These are phyloP conservation scores for Blastobotrys persicus DNA, from an alignment of 1,139 yeast genomes.

Conservation along the genomic window DNA sequence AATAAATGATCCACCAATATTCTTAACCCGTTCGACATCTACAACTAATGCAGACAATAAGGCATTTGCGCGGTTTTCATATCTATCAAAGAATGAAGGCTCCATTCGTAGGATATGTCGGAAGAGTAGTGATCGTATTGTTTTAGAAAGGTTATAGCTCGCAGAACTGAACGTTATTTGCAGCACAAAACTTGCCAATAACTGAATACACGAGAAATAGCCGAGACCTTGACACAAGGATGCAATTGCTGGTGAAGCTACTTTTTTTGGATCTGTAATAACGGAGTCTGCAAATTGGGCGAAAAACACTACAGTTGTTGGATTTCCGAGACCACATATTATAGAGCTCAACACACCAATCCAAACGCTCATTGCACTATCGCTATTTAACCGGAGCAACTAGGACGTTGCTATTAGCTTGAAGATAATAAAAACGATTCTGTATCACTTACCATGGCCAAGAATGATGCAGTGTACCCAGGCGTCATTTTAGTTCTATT, in stretches of 20 bases:
- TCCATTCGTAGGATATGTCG: slow-evolving; percentile 12
- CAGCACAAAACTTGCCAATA: neutral
- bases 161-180: slow-evolving; percentile 3
- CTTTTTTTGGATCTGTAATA: neutral
- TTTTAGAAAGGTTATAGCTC: slow-evolving; percentile 6
- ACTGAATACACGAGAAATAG: slow-evolving; percentile 3
- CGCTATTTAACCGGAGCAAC: slow-evolving; percentile 2
- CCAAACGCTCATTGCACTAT: slow-evolving; percentile 4
- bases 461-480: neutral
- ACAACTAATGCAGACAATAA: slow-evolving; percentile 5
- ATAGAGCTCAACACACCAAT: slow-evolving; percentile 2
- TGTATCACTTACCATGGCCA: slow-evolving; percentile 8
- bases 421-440: too few relatives aligned
- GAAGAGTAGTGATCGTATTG: slow-evolving; percentile 2
- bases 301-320: neutral
- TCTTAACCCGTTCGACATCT: slow-evolving; percentile 7
- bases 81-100: slow-evolving; percentile 7
- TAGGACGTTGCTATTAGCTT: too few relatives aligned
- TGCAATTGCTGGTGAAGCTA: neutral
- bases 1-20: slow-evolving; percentile 9
- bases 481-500: neutral
- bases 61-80: slow-evolving; percentile 1
- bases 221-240: neutral
- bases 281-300: neutral
- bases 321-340: slow-evolving; percentile 1